A percentile compares a stretch with the other conserved stretches of the same genome.
These are phyloP conservation scores for Groenewaldozyma sp. DNA, from an alignment of 1,139 yeast genomes.

Conservation along the genomic window DNA sequence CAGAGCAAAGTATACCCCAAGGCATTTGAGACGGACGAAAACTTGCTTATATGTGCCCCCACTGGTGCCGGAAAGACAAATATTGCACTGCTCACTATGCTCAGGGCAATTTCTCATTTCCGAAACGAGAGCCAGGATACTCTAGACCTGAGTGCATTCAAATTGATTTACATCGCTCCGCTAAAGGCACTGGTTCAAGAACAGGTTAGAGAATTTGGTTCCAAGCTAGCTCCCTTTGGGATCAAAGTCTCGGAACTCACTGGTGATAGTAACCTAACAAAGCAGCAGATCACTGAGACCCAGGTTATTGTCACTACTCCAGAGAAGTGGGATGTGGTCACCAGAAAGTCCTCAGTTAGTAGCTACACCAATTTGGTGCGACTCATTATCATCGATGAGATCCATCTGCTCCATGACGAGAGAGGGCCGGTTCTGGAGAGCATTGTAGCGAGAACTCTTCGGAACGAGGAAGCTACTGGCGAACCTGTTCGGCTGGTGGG, in stretches of 20 bases:
- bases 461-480: slow-evolving; percentile 39
- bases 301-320: slow-evolving; percentile 90
- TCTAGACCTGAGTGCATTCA: slow-evolving; percentile 49
- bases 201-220: slow-evolving; percentile 78
- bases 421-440: slow-evolving; percentile 93
- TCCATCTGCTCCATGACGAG: slow-evolving; percentile 85
- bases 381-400: slow-evolving; percentile 83
- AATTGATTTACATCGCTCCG: slow-evolving; percentile 88
- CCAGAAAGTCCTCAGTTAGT: slow-evolving; percentile 63
- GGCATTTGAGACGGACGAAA: slow-evolving; percentile 64
- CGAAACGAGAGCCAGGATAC: slow-evolving; percentile 40
- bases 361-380: slow-evolving; percentile 56
- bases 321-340: slow-evolving; percentile 94
- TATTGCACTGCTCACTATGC: slow-evolving; percentile 75
- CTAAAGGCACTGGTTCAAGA: slow-evolving; percentile 92
- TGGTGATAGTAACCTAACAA: slow-evolving; percentile 78
- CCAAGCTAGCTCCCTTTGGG: slow-evolving; percentile 59
- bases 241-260: slow-evolving; percentile 77
- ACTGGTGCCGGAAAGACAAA: slow-evolving; percentile 99
- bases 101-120: slow-evolving; percentile 51
- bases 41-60: slow-evolving; percentile 85
- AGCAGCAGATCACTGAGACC: slow-evolving; percentile 66
- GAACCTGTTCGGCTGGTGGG: slow-evolving; percentile 66
- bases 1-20: slow-evolving; percentile 76
- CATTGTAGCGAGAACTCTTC: slow-evolving; percentile 66